Conservation (phyloP, 2,329 filamentous ascomycete species). For the Trichoderma sp. region DNA sequence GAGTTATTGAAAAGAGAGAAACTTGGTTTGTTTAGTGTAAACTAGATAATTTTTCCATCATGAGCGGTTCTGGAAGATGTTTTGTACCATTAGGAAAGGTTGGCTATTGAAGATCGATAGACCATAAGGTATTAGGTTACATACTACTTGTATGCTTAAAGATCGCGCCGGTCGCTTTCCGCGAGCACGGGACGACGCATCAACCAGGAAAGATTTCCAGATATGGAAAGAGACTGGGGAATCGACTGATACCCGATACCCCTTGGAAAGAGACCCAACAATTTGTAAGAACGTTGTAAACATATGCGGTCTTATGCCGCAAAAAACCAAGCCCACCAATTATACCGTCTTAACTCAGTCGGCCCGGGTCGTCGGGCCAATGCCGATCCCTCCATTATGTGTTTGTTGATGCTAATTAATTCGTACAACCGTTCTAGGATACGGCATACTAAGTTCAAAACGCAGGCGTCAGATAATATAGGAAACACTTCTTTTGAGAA, state of each 20-base stretch:
- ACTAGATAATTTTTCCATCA: not conserved
- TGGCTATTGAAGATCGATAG: not conserved
- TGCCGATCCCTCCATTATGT: not conserved
- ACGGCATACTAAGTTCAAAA: not conserved
- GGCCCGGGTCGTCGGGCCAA: slow-evolving; percentile 8
- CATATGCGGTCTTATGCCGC: not conserved
- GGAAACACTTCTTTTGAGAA: not conserved
- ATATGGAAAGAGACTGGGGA: not conserved
- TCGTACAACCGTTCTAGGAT: not conserved
- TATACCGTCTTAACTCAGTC: not conserved
- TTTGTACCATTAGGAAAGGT: too few relatives aligned
- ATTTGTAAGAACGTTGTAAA: not conserved
- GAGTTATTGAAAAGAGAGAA: not conserved
- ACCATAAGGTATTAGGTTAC: not conserved
- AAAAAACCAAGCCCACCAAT: not conserved
- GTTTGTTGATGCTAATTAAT: not conserved
- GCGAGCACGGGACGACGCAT: not conserved
- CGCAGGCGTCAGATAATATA: not conserved
- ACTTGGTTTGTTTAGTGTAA: not conserved
- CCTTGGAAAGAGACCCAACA: not conserved
- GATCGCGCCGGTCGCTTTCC: not conserved
- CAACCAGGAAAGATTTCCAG: not conserved
- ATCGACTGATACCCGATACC: not conserved
- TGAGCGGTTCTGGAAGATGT: not conserved
- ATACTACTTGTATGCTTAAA: not conserved